Evolutionary conservation across 2,329 filamentous ascomycete species (phyloP), one percentile per base, ranked within the genome.

Genomic region (Verticillium nubilum): DNA sequence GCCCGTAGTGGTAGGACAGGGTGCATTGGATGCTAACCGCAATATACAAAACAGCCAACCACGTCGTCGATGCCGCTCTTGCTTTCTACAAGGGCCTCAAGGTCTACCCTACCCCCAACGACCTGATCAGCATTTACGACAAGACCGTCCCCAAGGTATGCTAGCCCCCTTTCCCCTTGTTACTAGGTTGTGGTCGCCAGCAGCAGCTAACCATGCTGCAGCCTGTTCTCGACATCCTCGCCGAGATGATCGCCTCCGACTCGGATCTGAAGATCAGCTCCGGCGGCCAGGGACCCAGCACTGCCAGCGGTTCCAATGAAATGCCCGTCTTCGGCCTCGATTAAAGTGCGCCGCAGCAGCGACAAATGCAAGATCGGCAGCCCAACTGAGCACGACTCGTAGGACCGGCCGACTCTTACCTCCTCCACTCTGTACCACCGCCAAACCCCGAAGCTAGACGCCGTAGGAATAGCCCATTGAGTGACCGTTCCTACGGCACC

Each of bases 11-110:
- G 42, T 12, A 19, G 1, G 19, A 9, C n/a, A 23, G 26, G 27
- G 25, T 58, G 37, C n/a, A 57, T 10, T 59, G 55, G 52, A 25
- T 58, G 59, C 65, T 66, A 56, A 66, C 59, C 25, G 26, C 26
- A 42, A 52, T 52, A 54, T 57, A 53, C 37, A n/a, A 53, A 56
- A 31, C 25, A 56, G 60, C 55, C 35, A 57, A 59, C 37, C 62
- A 59, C 31, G 80, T 83, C 47, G 76, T 97, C 61, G 93, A 97
- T 66, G 91, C 95, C 57, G 94, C 95, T 54, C 80, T 98, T 62
- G 92, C 91, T 75, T 99, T 99, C 80, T 99, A 98, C 86, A 96
- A 93, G 83, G 95, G 93, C 52, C 85, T 99, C 67, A 99, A 99
- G 85, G 95, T 98, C 68, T 99, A 99, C 79, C 95, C 95, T 57